A percentile compares a stretch with the other conserved stretches of the same genome.
Conservation (phyloP, 306 rosid genomes). For the Acacia crassicarpa region DNA sequence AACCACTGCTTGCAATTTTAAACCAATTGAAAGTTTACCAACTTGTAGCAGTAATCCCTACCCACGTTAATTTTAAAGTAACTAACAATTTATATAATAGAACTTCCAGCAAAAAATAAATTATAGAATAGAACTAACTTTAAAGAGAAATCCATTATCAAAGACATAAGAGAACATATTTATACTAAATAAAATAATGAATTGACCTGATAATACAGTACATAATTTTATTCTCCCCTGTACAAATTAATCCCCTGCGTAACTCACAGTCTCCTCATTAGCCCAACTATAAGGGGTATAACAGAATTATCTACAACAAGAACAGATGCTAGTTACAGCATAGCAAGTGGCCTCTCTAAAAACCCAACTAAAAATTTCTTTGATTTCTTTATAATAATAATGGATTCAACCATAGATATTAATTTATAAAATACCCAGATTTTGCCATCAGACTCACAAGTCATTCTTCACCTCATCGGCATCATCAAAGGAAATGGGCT, state of each 20-base stretch:
- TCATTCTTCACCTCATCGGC: not conserved
- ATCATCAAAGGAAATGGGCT: conserved; percentile 23
- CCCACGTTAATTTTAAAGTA: too few species aligned
- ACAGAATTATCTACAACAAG: not conserved
- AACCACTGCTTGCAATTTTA: too few species aligned
- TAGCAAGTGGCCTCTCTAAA: not conserved
- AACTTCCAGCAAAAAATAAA: too few species aligned
- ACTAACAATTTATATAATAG: too few species aligned
- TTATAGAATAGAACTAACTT: not conserved
- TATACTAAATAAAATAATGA: not conserved
- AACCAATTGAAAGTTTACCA: too few species aligned
- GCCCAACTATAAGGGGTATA: not conserved
- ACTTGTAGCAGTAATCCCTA: not conserved
- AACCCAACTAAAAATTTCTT: not conserved
- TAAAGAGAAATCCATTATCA: not conserved
- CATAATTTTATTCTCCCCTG: not conserved
- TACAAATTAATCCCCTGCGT: not conserved
- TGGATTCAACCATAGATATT: too few species aligned
- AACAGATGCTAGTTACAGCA: not conserved
- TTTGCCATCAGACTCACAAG: not conserved
- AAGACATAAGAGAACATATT: not conserved
- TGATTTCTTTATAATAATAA: not conserved
- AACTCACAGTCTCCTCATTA: not conserved
- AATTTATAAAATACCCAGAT: not conserved
- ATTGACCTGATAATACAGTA: not conserved